Percentiles rank a stretch among this genome's conserved stretches.
These are phyloP conservation scores for Dactylellina cionopaga DNA, from an alignment of 2,329 filamentous ascomycete species.

Conservation along the genomic window DNA sequence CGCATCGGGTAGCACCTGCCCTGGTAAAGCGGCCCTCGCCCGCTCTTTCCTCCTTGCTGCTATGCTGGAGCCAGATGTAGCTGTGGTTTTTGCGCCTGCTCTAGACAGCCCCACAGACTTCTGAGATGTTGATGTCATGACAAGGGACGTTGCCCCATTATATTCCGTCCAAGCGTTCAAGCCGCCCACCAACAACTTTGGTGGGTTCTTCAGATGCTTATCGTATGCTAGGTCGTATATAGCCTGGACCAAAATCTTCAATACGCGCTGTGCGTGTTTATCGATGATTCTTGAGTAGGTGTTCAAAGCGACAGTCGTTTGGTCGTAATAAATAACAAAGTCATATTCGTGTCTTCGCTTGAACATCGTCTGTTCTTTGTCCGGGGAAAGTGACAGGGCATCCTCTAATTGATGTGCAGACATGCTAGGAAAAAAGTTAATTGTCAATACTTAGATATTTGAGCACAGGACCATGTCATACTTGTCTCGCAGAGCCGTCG, in stretches of 20 bases:
- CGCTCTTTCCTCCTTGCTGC: conserved; percentile 65
- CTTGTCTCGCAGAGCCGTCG: conserved; percentile 76
- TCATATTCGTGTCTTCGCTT: conserved; percentile 79
- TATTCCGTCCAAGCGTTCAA: conserved; percentile 86
- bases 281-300: conserved; percentile 58
- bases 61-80: conserved; percentile 62
- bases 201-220: conserved; percentile 75
- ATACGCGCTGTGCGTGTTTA: conserved; percentile 65
- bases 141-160: conserved; percentile 75
- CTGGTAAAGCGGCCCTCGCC: conserved; percentile 14
- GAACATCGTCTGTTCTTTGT: conserved; percentile 78
- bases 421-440: conserved; percentile 61
- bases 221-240: conserved; percentile 84
- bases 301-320: conserved; percentile 66
- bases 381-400: conserved; percentile 75
- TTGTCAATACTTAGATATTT: not conserved
- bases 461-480: conserved; percentile 66
- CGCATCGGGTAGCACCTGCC: conserved; percentile 56
- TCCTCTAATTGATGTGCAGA: conserved; percentile 72
- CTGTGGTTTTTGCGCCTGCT: conserved; percentile 67
- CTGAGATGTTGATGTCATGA: conserved; percentile 54
- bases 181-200: conserved; percentile 82
- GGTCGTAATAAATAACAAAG: conserved; percentile 89
- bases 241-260: conserved; percentile 79
- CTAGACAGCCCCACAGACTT: conserved; percentile 59